phyloP scores from a whole-genome alignment of 129 eudicot species.

The Flaveria brownii region DNA sequence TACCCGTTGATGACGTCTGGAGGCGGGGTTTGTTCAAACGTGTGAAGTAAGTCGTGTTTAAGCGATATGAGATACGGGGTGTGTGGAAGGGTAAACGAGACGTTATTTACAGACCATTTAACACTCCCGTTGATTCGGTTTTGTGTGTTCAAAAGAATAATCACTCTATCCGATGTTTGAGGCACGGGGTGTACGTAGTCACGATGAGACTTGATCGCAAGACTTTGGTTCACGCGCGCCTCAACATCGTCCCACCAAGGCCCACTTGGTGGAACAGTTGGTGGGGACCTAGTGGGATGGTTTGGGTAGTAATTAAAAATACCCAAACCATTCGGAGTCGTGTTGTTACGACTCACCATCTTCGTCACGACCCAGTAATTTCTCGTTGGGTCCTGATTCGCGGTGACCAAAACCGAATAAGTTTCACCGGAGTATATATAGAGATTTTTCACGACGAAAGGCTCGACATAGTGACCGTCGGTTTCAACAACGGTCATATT shows the following conservation, averaged over 20 bases:
- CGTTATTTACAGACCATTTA: conserved; percentile 77
- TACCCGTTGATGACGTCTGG: conserved; percentile 43
- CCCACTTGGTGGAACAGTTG: conserved; percentile 65
- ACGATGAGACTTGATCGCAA: conserved; percentile 53
- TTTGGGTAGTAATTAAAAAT: conserved; percentile 83
- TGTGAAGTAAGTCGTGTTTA: conserved; percentile 46
- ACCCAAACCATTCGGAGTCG: conserved; percentile 61
- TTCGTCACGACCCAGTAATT: conserved; percentile 72
- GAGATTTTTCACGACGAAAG: conserved; percentile 69
- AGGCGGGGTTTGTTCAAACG: conserved; percentile 60
- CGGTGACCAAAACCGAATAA: conserved; percentile 69
- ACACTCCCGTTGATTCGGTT: conserved; percentile 43
- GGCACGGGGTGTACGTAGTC: conserved; percentile 56
- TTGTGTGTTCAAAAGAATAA: conserved; percentile 77
- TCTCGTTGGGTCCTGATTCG: conserved; percentile 76
- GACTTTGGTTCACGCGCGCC: conserved; percentile 56
- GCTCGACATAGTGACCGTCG: conserved; percentile 82
- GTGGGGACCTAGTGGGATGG: conserved; percentile 59
- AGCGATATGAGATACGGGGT: conserved; percentile 74
- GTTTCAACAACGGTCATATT: conserved; percentile 93
- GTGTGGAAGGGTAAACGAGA: conserved; percentile 63
- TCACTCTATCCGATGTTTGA: conserved; percentile 51
- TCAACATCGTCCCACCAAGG: conserved; percentile 60
- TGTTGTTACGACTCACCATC: conserved; percentile 55
- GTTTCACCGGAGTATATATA: conserved; percentile 92